Conservation (phyloP, 1,139 yeast genomes). For the Scheffersomyces insectosa region DNA sequence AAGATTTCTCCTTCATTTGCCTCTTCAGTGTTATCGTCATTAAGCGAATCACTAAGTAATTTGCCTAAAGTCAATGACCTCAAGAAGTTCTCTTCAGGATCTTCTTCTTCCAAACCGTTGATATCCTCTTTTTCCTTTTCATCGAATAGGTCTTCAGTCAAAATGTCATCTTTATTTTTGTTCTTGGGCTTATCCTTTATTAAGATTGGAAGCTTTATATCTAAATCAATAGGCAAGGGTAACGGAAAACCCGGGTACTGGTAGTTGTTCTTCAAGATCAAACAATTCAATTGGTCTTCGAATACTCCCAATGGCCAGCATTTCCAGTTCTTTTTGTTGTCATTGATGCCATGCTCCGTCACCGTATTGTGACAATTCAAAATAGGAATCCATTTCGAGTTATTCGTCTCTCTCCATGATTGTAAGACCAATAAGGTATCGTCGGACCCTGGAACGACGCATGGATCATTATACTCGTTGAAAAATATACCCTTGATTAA, state of each 20-base stretch:
- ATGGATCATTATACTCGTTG: constrained; percentile 85
- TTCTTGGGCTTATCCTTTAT: constrained; percentile 19
- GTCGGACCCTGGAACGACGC: constrained; percentile 69
- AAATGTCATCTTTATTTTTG: constrained; percentile 16
- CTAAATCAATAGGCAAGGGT: constrained; percentile 79
- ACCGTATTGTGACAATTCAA: constrained; percentile 64
- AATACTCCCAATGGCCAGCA: constrained; percentile 90
- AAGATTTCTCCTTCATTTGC: constrained; percentile 40
- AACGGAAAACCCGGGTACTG: constrained; percentile 69
- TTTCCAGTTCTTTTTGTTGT: constrained; percentile 50
- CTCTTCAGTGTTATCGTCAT: constrained; percentile 29
- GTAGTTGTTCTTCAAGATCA: constrained; percentile 62
- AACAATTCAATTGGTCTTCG: constrained; percentile 68
- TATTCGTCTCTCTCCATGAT: constrained; percentile 75
- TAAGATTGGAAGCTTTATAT: constrained; percentile 62
- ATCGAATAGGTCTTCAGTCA: constrained; percentile 25
- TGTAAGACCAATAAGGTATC: constrained; percentile 69
- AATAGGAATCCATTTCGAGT: constrained; percentile 89
- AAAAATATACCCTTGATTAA: constrained; percentile 73
- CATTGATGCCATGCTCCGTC: constrained; percentile 50
- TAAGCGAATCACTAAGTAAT: constrained; percentile 44
- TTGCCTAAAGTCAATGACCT: constrained; percentile 52
- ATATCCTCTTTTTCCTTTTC: constrained; percentile 24
- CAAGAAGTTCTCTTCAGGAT: constrained; percentile 45
- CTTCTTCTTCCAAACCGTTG: constrained; percentile 32